Evolutionary conservation across 768 basidiomycete species (phyloP), one percentile per base, ranked within the genome.

Genomic region (Serendipita sp.): DNA sequence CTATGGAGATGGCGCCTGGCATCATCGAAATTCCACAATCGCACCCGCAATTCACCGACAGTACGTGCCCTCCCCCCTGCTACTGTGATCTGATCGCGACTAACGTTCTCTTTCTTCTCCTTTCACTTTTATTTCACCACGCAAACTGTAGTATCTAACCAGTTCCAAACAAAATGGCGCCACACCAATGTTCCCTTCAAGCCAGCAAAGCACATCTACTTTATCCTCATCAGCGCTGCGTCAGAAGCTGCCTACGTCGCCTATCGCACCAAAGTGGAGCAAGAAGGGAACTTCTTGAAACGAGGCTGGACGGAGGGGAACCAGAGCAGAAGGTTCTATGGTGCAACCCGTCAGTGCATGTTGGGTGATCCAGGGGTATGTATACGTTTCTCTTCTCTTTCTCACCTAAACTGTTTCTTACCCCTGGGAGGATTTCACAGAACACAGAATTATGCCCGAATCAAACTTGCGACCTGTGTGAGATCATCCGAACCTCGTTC

Each of bases 371-470:
- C 23, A 23, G 23, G 23, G 23, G 23, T 30, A n/a, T 15, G 52
- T 15, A 13, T 15, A 54, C 23, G 23, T 2, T 23, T 23, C 23
- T 23, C 23, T 23, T 23, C 23, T 2, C 23, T 23, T 23, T 23
- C 23, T 23, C 23, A 23, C 52, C 52, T 13, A 30, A 30, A 16
- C 13, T 46, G 45, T 13, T 13, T 46, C 13, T 46, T 46, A 13
- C 45, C 13, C 11, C 13, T 11, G 44, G 18, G 44, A 46, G 18
- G 44, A 46, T 13, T 46, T 18, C 13, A 18, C 44, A 46, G 44
- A 15, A 82, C 44, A 76, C 78, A 1, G 66, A 71, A 32, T 76
- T 83, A 44, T 87, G 85, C 70, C 69, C 78, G n/a, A 80, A 82
- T 4, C 46, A 75, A 1, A 80, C 77, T 13, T 88, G 85, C 68